These are phyloP conservation scores for Dactylellina sp. DNA, from an alignment of 2,329 filamentous ascomycete genomes.

Conservation along the genomic window DNA sequence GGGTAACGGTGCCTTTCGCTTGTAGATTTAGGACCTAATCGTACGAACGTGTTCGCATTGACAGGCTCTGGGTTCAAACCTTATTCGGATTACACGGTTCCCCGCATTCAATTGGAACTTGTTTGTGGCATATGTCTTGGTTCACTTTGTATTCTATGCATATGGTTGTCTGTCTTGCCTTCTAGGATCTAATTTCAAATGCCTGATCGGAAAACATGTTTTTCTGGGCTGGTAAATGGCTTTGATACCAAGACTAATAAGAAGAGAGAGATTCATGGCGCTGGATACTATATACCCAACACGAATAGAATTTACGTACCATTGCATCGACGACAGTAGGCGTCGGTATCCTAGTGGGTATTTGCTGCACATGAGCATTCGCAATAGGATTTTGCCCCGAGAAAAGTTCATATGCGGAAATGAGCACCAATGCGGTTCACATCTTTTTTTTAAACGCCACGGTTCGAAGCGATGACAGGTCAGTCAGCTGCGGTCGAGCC, in stretches of 20 bases:
- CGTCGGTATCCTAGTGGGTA: neutral
- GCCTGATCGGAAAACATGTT: neutral
- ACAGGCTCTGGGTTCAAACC: conserved; percentile 10
- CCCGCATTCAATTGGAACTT: neutral
- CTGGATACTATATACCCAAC: neutral
- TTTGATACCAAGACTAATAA: neutral
- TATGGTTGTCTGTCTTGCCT: neutral
- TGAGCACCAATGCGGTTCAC: conserved; percentile 3
- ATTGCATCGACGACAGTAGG: too few species aligned
- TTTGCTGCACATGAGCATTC: neutral
- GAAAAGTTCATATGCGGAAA: conserved; percentile 7
- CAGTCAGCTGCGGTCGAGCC: neutral
- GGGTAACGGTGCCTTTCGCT: conserved; percentile 18
- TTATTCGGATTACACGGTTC: conserved; percentile 23
- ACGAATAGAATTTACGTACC: too few species aligned
- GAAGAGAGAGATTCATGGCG: too few species aligned
- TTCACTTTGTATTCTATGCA: conserved; percentile 35
- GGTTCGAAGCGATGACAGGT: neutral
- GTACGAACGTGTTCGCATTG: conserved; percentile 24
- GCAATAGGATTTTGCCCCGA: conserved; percentile 2
- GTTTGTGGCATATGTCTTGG: conserved; percentile 40
- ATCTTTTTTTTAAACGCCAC: conserved; percentile 4
- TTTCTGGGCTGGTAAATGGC: neutral
- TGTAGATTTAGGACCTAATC: conserved; percentile 7
- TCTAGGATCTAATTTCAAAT: neutral